Conservation (phyloP, 2,329 filamentous ascomycete species). For the Beauveria bassiana region DNA sequence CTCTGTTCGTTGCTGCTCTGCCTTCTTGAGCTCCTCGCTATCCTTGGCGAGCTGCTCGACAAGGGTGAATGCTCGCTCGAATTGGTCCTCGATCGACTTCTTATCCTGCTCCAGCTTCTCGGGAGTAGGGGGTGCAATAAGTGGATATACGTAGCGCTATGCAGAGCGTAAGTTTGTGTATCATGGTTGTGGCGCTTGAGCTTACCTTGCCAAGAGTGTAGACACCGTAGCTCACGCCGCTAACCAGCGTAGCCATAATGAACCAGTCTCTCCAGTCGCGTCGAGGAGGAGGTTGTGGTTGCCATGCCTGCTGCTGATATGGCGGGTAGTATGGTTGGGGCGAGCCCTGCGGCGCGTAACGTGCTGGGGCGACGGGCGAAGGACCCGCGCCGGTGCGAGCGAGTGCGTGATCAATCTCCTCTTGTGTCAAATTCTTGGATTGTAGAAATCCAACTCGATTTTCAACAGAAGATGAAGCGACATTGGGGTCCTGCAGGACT, state of each 20-base stretch:
- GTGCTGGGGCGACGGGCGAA: constrained; percentile 34
- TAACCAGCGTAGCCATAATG: constrained; percentile 95
- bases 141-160: constrained; percentile 80
- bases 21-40: constrained; percentile 77
- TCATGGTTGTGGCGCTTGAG: neutral
- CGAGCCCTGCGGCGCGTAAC: constrained; percentile 35
- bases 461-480: constrained; percentile 81
- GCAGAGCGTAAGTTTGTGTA: constrained; percentile 18
- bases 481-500: constrained; percentile 93
- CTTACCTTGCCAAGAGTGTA: constrained; percentile 79
- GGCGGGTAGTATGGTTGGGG: constrained; percentile 39
- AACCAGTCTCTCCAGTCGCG: constrained; percentile 99
- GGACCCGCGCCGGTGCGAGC: constrained; percentile 61
- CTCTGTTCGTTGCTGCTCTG: constrained; percentile 77
- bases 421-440: constrained; percentile 93
- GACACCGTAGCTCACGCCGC: constrained; percentile 80
- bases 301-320: constrained; percentile 49
- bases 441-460: constrained; percentile 88
- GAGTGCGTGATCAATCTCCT: constrained; percentile 84
- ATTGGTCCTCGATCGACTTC: constrained; percentile 82
- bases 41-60: constrained; percentile 90
- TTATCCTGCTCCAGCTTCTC: constrained; percentile 94
- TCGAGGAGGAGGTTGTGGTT: constrained; percentile 56
- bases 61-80: constrained; percentile 82
- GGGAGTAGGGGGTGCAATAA: constrained; percentile 88